phyloP scores from a whole-genome alignment of 2,329 filamentous ascomycete species.

The Colletotrichum lindemuthianum region DNA sequence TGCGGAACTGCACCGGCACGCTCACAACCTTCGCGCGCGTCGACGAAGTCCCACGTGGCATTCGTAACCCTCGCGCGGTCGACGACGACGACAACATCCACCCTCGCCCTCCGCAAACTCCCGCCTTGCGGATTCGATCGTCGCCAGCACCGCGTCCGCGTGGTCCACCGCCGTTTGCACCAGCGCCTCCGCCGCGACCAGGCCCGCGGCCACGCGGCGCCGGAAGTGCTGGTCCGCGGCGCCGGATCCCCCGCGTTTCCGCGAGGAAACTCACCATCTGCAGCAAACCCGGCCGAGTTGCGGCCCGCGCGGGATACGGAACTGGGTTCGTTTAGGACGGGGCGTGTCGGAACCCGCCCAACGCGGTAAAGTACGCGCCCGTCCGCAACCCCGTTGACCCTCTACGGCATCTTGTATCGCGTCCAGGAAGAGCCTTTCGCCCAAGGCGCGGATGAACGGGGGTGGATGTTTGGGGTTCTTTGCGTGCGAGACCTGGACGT shows the following conservation, averaged over 20 bases:
- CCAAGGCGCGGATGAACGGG: slow-evolving; percentile 41
- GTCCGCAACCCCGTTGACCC: slow-evolving; percentile 40
- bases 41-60: slow-evolving; percentile 40
- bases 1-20: slow-evolving; percentile 41
- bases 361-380: slow-evolving; percentile 42
- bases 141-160: slow-evolving; percentile 40
- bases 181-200: slow-evolving; percentile 40
- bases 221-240: slow-evolving; percentile 45
- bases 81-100: slow-evolving; percentile 40
- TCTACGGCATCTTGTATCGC: slow-evolving; percentile 41
- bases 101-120: slow-evolving; percentile 41
- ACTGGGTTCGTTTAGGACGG: slow-evolving; percentile 42
- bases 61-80: slow-evolving; percentile 39
- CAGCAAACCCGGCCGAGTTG: slow-evolving; percentile 36
- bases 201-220: slow-evolving; percentile 40
- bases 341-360: slow-evolving; percentile 29
- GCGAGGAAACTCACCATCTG: slow-evolving; percentile 43
- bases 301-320: slow-evolving; percentile 35
- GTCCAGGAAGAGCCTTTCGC: slow-evolving; percentile 42
- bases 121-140: slow-evolving; percentile 39
- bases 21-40: slow-evolving; percentile 41
- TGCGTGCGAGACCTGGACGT: slow-evolving; percentile 44
- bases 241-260: slow-evolving; percentile 44
- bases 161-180: slow-evolving; percentile 44
- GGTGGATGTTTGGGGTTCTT: slow-evolving; percentile 48